phyloP scores from a whole-genome alignment of 2,329 filamentous ascomycete species.

The Hypoxylon sp. region DNA sequence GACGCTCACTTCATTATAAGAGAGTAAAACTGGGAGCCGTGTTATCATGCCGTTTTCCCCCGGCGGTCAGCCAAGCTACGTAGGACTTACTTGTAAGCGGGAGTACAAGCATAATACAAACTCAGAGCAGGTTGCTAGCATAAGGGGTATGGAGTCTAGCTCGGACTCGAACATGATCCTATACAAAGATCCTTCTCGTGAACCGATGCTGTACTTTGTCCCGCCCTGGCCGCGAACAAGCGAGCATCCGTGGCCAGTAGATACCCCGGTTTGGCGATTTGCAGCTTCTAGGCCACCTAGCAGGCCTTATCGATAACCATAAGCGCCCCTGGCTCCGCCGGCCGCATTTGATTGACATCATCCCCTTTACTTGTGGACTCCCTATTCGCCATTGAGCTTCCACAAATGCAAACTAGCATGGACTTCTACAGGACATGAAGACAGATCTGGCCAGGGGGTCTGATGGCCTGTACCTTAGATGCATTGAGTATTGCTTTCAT shows the following conservation, averaged over 20 bases:
- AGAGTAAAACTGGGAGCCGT: constrained; percentile 9
- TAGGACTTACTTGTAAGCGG: background rate
- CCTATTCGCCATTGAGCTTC: background rate
- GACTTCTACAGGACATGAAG: background rate
- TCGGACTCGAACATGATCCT: constrained; percentile 21
- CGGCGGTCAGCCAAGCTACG: background rate
- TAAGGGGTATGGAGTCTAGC: constrained; percentile 16
- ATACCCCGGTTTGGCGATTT: constrained; percentile 12
- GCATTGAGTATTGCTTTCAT: background rate
- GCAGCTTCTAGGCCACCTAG: constrained; percentile 7
- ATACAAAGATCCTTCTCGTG: constrained; percentile 22
- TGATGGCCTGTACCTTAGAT: background rate
- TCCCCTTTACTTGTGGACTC: constrained; percentile 2
- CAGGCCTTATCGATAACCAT: constrained; percentile 30
- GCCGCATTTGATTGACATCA: constrained; percentile 19
- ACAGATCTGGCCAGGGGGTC: background rate
- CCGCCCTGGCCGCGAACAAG: background rate
- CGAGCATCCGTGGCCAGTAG: constrained; percentile 14
- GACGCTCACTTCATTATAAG: background rate
- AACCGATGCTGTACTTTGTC: constrained; percentile 11
- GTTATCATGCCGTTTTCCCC: background rate
- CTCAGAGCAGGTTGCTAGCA: background rate
- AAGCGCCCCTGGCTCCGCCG: constrained; percentile 23
- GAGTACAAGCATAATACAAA: constrained; percentile 10
- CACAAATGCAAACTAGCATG: background rate